Evolutionary conservation across 768 basidiomycete species (phyloP).

Genomic region (Suillus ampliporus): DNA sequence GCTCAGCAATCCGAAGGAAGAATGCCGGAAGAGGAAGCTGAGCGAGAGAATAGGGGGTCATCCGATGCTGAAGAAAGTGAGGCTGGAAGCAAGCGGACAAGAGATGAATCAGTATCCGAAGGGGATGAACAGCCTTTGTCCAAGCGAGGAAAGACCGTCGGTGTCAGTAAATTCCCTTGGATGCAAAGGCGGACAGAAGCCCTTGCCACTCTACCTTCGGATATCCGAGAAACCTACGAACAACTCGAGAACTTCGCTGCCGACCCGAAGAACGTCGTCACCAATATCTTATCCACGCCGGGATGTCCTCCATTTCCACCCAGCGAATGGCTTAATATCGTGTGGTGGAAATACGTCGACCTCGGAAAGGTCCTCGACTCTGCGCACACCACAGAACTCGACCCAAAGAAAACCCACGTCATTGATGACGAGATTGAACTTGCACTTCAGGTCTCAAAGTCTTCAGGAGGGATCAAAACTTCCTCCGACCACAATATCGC

Average conservation of each 20-base stretch:
- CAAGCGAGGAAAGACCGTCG: neutral
- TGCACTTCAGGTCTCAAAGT: neutral
- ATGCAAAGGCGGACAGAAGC: fast-evolving
- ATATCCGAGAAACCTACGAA: neutral
- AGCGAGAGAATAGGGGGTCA: neutral
- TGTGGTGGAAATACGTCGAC: conserved; percentile 8
- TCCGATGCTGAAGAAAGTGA: neutral
- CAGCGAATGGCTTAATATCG: conserved; percentile 17
- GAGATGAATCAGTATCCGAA: neutral
- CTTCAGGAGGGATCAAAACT: neutral
- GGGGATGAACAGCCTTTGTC: neutral
- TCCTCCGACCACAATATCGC: neutral
- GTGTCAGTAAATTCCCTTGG: neutral
- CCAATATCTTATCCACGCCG: neutral
- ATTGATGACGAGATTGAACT: conserved; percentile 16
- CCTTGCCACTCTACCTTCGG: neutral
- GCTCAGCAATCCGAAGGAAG: too few relatives aligned
- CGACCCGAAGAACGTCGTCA: conserved; percentile 1
- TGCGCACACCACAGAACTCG: neutral
- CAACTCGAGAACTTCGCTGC: conserved; percentile 7
- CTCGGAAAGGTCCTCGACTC: conserved; percentile 18
- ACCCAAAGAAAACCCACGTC: conserved; percentile 14
- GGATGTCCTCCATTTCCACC: conserved; percentile 16
- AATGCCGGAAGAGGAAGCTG: neutral
- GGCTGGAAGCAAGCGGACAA: neutral